phyloP scores from a whole-genome alignment of 805 yeast species.

The Nakazawaea ishiwadae region DNA sequence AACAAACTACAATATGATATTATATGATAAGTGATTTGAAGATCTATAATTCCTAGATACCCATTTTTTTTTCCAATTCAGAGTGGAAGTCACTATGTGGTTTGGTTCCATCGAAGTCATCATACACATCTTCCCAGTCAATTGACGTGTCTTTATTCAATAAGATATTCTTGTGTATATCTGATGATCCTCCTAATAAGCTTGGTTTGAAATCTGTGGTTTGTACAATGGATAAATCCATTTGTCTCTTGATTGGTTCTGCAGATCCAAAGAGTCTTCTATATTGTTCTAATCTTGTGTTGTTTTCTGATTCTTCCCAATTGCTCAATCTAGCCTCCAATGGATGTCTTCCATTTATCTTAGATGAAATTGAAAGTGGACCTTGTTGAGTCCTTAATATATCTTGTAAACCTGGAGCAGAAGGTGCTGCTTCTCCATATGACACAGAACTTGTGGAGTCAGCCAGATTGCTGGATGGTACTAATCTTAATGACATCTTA shows the following conservation, averaged over 20 bases:
- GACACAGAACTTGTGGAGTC: conserved; percentile 46
- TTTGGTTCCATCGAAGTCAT: conserved; percentile 34
- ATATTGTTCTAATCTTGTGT: conserved; percentile 68
- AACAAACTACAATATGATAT: too few relatives aligned
- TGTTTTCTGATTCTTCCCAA: conserved; percentile 79
- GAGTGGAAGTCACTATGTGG: conserved; percentile 55
- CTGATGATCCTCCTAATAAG: conserved; percentile 51
- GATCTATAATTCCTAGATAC: conserved; percentile 42
- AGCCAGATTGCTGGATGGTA: conserved; percentile 46
- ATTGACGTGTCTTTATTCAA: conserved; percentile 69
- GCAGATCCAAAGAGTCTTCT: conserved; percentile 87
- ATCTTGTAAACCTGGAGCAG: conserved; percentile 70
- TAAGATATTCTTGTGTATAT: conserved; percentile 72
- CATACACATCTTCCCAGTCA: conserved; percentile 93
- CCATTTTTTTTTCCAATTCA: conserved; percentile 65
- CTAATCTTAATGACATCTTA: conserved; percentile 40
- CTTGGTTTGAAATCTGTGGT: conserved; percentile 66
- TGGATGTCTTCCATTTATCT: conserved; percentile 79
- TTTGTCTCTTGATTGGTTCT: conserved; percentile 85
- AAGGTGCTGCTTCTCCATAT: conserved; percentile 52
- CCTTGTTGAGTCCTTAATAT: conserved; percentile 63
- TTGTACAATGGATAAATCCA: conserved; percentile 79
- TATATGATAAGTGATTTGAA: too few relatives aligned
- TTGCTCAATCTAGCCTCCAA: conserved; percentile 66
- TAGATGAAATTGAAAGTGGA: conserved; percentile 53